Evolutionary conservation across 169 alveolate genomes (phyloP).

Genomic region (Cryptosporidium ubiquitum): DNA sequence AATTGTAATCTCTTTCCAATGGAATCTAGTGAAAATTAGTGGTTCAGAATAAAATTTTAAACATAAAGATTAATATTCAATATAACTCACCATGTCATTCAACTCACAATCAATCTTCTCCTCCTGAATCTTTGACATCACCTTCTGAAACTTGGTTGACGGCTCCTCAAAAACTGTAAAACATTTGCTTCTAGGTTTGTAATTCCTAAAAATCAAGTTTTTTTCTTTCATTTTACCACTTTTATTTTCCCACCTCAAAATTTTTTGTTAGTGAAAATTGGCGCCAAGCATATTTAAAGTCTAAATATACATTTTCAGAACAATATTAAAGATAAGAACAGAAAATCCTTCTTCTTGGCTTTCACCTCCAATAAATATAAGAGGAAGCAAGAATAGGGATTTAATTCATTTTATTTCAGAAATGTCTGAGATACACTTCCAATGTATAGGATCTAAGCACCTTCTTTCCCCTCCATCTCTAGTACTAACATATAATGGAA

Average conservation of each 20-base stretch:
- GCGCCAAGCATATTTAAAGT: not conserved
- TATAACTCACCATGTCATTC: constrained; percentile 23
- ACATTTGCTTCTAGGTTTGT: constrained; percentile 40
- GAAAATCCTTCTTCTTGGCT: not conserved
- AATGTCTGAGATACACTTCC: constrained; percentile 79
- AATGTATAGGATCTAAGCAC: constrained; percentile 83
- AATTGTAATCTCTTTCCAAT: constrained; percentile 55
- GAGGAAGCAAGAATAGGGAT: not conserved
- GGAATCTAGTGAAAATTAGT: constrained; percentile 1
- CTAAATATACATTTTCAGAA: constrained; percentile 2
- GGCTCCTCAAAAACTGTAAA: constrained; percentile 8
- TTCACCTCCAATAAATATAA: not conserved
- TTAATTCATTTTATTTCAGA: not conserved
- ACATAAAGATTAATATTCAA: not conserved
- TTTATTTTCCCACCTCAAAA: not conserved
- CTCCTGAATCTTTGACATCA: constrained; percentile 14
- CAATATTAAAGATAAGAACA: not conserved
- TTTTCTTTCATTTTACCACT: not conserved
- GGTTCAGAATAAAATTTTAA: not conserved
- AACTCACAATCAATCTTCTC: constrained; percentile 50
- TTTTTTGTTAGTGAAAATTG: not conserved
- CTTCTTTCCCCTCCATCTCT: constrained; percentile 85
- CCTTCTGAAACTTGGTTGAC: not conserved
- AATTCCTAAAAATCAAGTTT: constrained; percentile 25
- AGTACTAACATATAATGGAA: constrained; percentile 81